Evolutionary conservation across 768 basidiomycete species (phyloP), one percentile per base, ranked within the genome.

Genomic region (Trametes elegans): DNA sequence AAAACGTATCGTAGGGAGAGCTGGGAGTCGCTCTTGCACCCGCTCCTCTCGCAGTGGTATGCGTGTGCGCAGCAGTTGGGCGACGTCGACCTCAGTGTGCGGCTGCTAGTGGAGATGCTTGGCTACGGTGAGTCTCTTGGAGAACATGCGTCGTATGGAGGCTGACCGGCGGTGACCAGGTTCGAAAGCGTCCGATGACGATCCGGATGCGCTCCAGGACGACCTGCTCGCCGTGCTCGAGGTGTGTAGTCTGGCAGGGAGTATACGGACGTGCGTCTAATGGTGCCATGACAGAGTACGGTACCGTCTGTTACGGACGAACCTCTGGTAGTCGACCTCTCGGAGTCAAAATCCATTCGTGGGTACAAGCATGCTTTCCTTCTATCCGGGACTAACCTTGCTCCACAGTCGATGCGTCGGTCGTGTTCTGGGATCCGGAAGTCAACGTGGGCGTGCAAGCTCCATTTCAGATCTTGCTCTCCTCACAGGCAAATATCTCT

Each of bases 1-100:
- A 88, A 84, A 67, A 88, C 86, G 0, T 98, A 97, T 66, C 82
- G 88, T n/a, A 76, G 82, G 46, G 94, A 98, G 68, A 76, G 79
- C 45, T 98, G 94, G 94, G 74, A 76, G 8, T 66, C 79, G 0
- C 79, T 97, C 73, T 77, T 96, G 14, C 77, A 78, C 43, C 83
- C 90, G 7, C 80, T 97, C 10, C 75, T 95, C 39, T 74, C 76
- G 32, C 83, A 84, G 31, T 93, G 91, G 90, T 90, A 90, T 70
- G 76, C 83, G 2, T 95, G 90, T 67, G 89, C 90, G 1, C 85
- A 87, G 67, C 81, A 81, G 62, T 75, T 91, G 1, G 88, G 84
- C 0, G 86, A 92, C 61, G 81, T 90, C 18, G 90, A 90, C 54
- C 75, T 86, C 14, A 86, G 86, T 38, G 81, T 93, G 44, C 81